Conservation (phyloP, 2,329 filamentous ascomycete genomes). For the Fusarium sp. region DNA sequence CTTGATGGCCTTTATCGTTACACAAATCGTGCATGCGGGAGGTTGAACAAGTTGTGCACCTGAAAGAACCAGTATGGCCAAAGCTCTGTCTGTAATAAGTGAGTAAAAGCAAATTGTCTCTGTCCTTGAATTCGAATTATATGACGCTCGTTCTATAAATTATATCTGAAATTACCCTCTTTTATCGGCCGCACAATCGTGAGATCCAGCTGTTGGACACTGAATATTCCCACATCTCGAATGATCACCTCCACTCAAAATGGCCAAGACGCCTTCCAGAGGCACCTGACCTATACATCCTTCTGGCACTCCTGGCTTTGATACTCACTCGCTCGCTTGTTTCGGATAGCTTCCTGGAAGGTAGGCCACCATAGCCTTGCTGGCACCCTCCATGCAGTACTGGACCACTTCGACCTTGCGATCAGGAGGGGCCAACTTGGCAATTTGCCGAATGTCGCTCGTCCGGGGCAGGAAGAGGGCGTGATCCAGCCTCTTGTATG, state of each 20-base stretch:
- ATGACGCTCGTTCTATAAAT: not conserved
- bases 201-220: not conserved
- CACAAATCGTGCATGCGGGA: not conserved
- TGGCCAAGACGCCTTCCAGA: not conserved
- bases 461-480: slow-evolving; percentile 89
- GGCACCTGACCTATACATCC: not conserved
- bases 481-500: slow-evolving; percentile 69
- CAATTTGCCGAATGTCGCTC: slow-evolving; percentile 84
- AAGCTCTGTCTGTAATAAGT: not conserved
- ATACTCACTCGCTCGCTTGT: slow-evolving; percentile 9
- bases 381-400: slow-evolving; percentile 91
- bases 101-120: not conserved
- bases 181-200: not conserved
- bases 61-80: too few species aligned
- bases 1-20: not conserved
- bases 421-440: slow-evolving; percentile 62
- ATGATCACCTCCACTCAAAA: not conserved
- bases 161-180: not conserved
- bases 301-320: not conserved
- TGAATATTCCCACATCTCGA: not conserved
- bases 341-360: slow-evolving; percentile 55
- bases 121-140: not conserved
- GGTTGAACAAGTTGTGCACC: too few species aligned
- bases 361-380: slow-evolving; percentile 81
- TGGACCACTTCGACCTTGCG: slow-evolving; percentile 81